These are phyloP conservation scores for Solanum aculeatissimum DNA, from an alignment of 305 asterid genomes.

Conservation along the genomic window DNA sequence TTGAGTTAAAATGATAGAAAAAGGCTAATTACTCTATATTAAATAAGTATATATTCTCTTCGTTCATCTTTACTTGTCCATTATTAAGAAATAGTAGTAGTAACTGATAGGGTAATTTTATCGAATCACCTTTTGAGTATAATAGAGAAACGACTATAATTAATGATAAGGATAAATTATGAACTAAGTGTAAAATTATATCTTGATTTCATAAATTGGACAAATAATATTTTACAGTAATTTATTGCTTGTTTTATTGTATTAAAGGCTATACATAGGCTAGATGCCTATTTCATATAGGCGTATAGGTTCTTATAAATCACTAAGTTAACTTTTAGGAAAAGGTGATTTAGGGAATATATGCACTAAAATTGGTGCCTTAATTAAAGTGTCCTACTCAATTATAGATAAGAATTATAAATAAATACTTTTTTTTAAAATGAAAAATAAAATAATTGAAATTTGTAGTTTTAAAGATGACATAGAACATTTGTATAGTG, in stretches of 20 bases:
- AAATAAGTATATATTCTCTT: no score
- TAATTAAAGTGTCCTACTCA: constrained; percentile 13
- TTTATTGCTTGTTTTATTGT: not conserved
- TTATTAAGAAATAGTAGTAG: no score
- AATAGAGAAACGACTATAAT: no score
- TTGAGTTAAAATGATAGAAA: not conserved
- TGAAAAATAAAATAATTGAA: not conserved
- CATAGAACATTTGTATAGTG: not conserved
- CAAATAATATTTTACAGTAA: not conserved
- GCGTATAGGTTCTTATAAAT: constrained; percentile 10
- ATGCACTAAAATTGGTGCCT: constrained; percentile 27
- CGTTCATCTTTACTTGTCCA: no score
- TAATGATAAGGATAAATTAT: no score
- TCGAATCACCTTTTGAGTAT: no score
- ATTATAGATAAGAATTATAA: not conserved
- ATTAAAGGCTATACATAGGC: not conserved
- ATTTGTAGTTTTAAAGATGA: not conserved
- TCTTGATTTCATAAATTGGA: no score
- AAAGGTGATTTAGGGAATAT: constrained; percentile 33
- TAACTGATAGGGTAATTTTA: no score
- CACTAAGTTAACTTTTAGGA: constrained; percentile 8
- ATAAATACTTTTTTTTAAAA: not conserved
- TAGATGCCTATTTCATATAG: constrained; percentile 33
- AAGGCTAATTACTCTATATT: not conserved
- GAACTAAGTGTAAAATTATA: no score